A percentile compares a stretch with the other conserved stretches of the same genome.
Conservation (phyloP, 2,329 filamentous ascomycete genomes). For the Colletotrichum lentis region DNA sequence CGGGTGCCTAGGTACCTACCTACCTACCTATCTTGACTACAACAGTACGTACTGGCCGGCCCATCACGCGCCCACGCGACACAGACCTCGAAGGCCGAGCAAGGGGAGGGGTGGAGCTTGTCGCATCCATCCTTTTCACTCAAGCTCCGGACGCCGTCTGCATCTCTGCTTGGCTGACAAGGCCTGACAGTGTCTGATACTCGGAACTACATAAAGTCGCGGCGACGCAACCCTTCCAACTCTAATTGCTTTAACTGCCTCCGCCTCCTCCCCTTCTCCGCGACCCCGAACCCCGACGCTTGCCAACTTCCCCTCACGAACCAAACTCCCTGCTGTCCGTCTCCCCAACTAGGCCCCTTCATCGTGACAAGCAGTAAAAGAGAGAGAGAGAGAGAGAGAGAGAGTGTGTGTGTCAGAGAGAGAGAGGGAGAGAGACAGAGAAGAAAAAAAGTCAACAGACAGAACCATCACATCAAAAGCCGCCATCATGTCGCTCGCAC, state of each 20-base stretch:
- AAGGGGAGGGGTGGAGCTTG: conserved; percentile 33
- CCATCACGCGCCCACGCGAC: conserved; percentile 20
- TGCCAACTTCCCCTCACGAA: conserved; percentile 35
- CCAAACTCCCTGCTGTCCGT: conserved; percentile 10
- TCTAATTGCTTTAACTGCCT: not conserved
- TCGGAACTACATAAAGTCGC: conserved; percentile 31
- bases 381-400: too few relatives aligned
- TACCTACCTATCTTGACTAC: too few relatives aligned
- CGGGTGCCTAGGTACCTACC: too few relatives aligned
- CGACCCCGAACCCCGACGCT: conserved; percentile 25
- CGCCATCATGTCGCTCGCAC: conserved; percentile 49
- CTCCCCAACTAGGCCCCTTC: not conserved
- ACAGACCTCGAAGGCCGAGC: conserved; percentile 34
- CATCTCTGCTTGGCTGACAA: conserved; percentile 20
- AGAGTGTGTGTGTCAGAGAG: too few relatives aligned
- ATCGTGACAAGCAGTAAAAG: conserved; percentile 7
- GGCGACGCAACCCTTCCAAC: conserved; percentile 27
- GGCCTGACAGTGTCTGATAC: conserved; percentile 21
- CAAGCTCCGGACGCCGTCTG: conserved; percentile 25
- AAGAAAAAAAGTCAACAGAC: conserved; percentile 4
- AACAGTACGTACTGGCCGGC: not conserved
- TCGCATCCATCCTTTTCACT: conserved; percentile 25
- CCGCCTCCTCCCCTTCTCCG: not conserved
- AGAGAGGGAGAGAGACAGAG: too few relatives aligned
- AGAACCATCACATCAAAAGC: not conserved